Evolutionary conservation across 129 eudicot genomes (phyloP), one percentile per base, ranked within the genome.

Genomic region (Flaveria bidentis): DNA sequence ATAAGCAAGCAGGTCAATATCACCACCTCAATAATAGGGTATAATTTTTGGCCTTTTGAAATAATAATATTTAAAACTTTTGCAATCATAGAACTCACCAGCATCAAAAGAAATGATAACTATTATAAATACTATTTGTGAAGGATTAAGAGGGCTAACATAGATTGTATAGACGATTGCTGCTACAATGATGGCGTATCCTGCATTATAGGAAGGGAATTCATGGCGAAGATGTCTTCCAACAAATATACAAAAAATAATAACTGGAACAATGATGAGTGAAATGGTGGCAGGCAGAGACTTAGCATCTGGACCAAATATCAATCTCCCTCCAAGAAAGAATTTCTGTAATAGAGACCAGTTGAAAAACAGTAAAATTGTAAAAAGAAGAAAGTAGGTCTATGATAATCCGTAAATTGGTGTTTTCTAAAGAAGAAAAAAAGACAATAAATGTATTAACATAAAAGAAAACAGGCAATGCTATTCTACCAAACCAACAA

Each of bases 261-360:
- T 71, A 53, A 86, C 95, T 0, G 92, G 98, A 57, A 80, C 83
- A 28, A 83, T 69, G 76, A 92, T 86, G 76, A 92, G 83, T 77
- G 82, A 76, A 69, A 88, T 16, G 22, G 92, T 84, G 71, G 87
- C 89, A 44, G 85, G 72, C 71, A 92, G 65, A 66, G 96, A 89
- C 78, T 79, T 87, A n/a, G 94, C 98, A 81, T 92, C 98, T 26
- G 98, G 98, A 70, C 98, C 98, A 69, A 92, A 88, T 53, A 92
- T 90, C 86, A 92, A 68, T 76, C 98, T 86, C 79, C 96, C 98
- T 39, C 87, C 86, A 17, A 87, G 86, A 75, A 86, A 84, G 76
- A 92, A 92, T 22, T 78, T 87, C 98, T 92, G 98, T 82, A 78
- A 60, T 66, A 82, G 8, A 68, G 39, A 23, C 67, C 41, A 60